A percentile compares a stretch with the other conserved stretches of the same genome.
These are phyloP conservation scores for Phallus indusiatus DNA, from an alignment of 768 basidiomycete species.

Conservation along the genomic window DNA sequence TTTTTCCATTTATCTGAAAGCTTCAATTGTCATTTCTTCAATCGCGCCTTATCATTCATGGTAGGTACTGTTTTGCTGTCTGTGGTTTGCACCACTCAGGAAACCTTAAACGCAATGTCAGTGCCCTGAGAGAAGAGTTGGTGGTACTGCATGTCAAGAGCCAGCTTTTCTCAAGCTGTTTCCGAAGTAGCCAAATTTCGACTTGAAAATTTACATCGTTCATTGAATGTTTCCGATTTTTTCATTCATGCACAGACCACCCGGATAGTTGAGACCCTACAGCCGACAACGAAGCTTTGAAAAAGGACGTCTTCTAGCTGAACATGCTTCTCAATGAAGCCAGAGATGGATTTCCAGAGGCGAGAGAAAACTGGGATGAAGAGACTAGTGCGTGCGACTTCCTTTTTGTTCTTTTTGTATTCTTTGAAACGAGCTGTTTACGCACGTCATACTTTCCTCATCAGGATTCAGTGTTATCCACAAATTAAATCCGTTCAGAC, in stretches of 20 bases:
- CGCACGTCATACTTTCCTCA: not conserved
- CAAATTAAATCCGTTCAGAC: not conserved
- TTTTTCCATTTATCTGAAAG: no score
- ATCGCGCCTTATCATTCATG: no score
- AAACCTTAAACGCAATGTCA: constrained; percentile 61
- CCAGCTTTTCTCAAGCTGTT: constrained; percentile 59
- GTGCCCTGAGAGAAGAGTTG: constrained; percentile 53
- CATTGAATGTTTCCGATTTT: constrained; percentile 30
- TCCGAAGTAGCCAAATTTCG: constrained; percentile 55
- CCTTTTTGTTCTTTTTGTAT: no score
- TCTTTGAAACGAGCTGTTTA: not conserved
- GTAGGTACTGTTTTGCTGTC: no score
- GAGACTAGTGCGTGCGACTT: constrained; percentile 34
- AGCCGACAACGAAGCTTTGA: constrained; percentile 73
- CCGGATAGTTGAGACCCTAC: constrained; percentile 68
- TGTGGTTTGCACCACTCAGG: no score
- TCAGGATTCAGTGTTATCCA: not conserved
- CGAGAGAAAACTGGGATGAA: constrained; percentile 62
- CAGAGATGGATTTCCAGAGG: constrained; percentile 59
- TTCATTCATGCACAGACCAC: constrained; percentile 31
- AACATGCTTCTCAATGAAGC: constrained; percentile 64
- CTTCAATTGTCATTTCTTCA: no score
- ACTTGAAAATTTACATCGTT: constrained; percentile 49
- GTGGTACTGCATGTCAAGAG: constrained; percentile 42
- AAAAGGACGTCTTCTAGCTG: constrained; percentile 73